Evolutionary conservation across 257 asterid species (phyloP).

Genomic region (Ligustrum vulgare): DNA sequence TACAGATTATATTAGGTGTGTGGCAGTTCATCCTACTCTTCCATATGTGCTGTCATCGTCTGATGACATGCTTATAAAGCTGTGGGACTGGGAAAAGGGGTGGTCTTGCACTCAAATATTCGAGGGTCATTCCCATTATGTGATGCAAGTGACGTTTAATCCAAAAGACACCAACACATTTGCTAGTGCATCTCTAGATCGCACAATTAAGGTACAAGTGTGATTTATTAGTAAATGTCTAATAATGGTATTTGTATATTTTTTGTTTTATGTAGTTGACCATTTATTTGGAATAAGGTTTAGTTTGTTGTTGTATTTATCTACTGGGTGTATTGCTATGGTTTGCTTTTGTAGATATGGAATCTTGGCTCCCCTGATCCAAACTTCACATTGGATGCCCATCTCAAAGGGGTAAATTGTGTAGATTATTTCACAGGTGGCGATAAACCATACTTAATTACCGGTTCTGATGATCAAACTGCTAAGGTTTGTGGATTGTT

Average conservation of each 20-base stretch:
- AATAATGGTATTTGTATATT: not conserved
- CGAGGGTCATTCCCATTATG: constrained; percentile 99
- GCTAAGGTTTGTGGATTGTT: constrained; percentile 72
- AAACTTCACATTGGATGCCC: constrained; percentile 96
- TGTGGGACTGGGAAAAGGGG: constrained; percentile 99
- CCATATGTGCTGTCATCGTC: constrained; percentile 96
- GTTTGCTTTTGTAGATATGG: constrained; percentile 70
- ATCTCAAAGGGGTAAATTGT: constrained; percentile 93
- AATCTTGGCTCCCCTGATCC: constrained; percentile 99
- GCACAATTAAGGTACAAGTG: constrained; percentile 77
- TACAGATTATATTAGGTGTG: constrained; percentile 97
- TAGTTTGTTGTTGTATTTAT: not conserved
- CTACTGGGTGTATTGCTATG: not conserved
- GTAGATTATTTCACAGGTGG: constrained; percentile 98
- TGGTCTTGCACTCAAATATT: constrained; percentile 96
- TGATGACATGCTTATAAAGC: constrained; percentile 99
- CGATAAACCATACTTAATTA: constrained; percentile 87
- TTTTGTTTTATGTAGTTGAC: not conserved
- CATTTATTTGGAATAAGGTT: not conserved
- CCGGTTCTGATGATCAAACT: constrained; percentile 99
- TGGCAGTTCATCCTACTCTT: constrained; percentile 95
- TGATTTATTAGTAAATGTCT: constrained; percentile 8
- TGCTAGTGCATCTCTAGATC: constrained; percentile 99
- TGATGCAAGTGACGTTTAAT: constrained; percentile 98
- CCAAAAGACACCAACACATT: constrained; percentile 98